Evolutionary conservation across 169 alveolate species (phyloP), one percentile per base, ranked within the genome.

Genomic region (Plasmodium vivax): DNA sequence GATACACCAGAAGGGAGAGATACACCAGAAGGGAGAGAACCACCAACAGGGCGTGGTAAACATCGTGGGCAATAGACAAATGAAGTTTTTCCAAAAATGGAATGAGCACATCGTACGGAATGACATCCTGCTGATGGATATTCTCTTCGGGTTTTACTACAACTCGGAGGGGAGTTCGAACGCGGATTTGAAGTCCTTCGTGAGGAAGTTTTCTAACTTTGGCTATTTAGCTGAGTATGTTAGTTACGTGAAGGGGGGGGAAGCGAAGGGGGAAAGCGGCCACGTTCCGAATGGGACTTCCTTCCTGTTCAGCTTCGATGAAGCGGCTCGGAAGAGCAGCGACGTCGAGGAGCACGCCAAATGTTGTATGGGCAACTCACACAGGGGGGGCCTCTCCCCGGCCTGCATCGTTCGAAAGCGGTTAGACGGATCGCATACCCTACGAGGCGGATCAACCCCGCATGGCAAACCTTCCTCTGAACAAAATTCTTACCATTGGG

Each of bases 151-250:
- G 7, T 62, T 81, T 19, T 90, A 79, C 71, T 9, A 80, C 58
- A 43, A 58, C 77, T 45, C 83, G 45, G 30, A 36, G 5, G 72
- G 30, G 14, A 73, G 72, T 12, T 3, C 51, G 80, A 41, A 74
- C 12, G 54, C 34, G 16, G 38, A 90, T 62, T 68, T 81, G 19
- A 90, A 79, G 72, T 41, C 34, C 1, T 23, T 30, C 43, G 0
- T 79, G 23, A 80, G 73, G 82, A 90, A 90, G 74, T 90, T 90
- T 62, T 80, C n/a, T 1, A 90, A 36, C 51, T 90, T 90, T 58
- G 14, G n/a, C 12, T 58, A 80, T 34, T 43, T 90, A 80, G 7
- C 54, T 80, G 91, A 90, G 23, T 90, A 90, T 51, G 32, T 90
- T 19, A 30, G 82, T 80, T 90, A 90, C 23, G 51, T 90, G 30